Conservation (phyloP, 192 early-diverging fungal species). For the Diversispora eburnea region DNA sequence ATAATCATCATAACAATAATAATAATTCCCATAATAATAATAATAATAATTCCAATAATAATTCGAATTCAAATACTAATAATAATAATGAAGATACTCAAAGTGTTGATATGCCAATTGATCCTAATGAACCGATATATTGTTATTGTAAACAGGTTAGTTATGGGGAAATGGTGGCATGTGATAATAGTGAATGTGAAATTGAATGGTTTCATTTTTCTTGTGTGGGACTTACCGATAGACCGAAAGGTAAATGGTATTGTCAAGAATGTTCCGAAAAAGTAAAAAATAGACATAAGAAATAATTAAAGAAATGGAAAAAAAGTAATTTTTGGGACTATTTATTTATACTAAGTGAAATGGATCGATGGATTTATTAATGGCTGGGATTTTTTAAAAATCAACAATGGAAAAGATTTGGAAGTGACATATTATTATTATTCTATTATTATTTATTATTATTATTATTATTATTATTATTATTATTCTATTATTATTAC, state of each 20-base stretch:
- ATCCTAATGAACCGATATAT: slow-evolving; percentile 95
- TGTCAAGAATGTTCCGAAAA: slow-evolving; percentile 76
- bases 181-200: slow-evolving; percentile 90
- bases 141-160: slow-evolving; percentile 95
- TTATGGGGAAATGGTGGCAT: slow-evolving; percentile 97
- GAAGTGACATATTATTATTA: too few relatives aligned
- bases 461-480: too few relatives aligned
- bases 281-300: slow-evolving; percentile 51
- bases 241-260: slow-evolving; percentile 94
- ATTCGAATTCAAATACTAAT: not conserved
- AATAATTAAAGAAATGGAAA: slow-evolving; percentile 30
- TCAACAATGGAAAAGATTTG: too few relatives aligned
- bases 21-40: too few relatives aligned
- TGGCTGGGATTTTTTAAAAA: too few relatives aligned
- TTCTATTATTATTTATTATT: too few relatives aligned
- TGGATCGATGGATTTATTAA: too few relatives aligned
- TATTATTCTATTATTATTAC: too few relatives aligned
- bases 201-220: slow-evolving; percentile 98
- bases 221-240: slow-evolving; percentile 85
- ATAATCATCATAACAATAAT: too few relatives aligned
- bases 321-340: too few relatives aligned
- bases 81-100: slow-evolving; percentile 32
- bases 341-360: too few relatives aligned
- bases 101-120: slow-evolving; percentile 70
- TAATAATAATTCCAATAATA: not conserved